phyloP scores from a whole-genome alignment of 1,284 basidiomycete genomes.

The Stygiomarasmius scandens region DNA sequence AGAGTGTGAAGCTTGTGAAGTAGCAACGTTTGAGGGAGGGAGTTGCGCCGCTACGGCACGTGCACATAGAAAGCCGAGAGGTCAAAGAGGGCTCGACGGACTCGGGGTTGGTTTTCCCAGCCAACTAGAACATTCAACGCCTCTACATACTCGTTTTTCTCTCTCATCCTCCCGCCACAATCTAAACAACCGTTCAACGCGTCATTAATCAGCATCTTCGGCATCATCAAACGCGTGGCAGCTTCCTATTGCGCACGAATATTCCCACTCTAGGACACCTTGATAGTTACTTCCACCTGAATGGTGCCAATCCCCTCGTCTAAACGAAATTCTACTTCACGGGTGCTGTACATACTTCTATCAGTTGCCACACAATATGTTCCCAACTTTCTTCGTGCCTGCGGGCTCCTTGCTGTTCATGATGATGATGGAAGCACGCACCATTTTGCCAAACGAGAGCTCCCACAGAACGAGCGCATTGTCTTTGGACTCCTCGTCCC shows the following conservation, averaged over 20 bases:
- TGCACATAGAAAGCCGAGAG: no score
- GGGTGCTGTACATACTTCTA: slow-evolving; percentile 47
- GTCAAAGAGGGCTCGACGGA: no score
- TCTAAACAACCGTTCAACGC: no score
- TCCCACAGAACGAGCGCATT: slow-evolving; percentile 40
- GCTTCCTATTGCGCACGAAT: neutral
- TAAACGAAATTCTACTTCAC: slow-evolving; percentile 37
- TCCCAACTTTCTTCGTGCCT: slow-evolving; percentile 34
- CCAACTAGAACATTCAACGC: no score
- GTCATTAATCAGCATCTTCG: no score
- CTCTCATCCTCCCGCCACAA: no score
- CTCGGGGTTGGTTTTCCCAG: no score
- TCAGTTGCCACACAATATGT: slow-evolving; percentile 50
- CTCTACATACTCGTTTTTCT: no score
- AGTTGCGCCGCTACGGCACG: no score
- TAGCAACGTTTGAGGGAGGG: no score
- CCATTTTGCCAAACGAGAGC: slow-evolving; percentile 33
- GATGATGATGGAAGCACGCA: slow-evolving; percentile 12
- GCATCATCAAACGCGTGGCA: slow-evolving; percentile 2
- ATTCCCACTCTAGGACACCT: neutral
- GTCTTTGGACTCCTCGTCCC: slow-evolving; percentile 59
- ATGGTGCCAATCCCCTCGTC: slow-evolving; percentile 24
- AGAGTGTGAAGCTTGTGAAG: no score
- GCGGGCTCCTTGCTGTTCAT: slow-evolving; percentile 14
- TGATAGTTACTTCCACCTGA: slow-evolving; percentile 15